These are phyloP conservation scores for Psilocybe sp. DNA, from an alignment of 768 basidiomycete genomes.

Conservation along the genomic window DNA sequence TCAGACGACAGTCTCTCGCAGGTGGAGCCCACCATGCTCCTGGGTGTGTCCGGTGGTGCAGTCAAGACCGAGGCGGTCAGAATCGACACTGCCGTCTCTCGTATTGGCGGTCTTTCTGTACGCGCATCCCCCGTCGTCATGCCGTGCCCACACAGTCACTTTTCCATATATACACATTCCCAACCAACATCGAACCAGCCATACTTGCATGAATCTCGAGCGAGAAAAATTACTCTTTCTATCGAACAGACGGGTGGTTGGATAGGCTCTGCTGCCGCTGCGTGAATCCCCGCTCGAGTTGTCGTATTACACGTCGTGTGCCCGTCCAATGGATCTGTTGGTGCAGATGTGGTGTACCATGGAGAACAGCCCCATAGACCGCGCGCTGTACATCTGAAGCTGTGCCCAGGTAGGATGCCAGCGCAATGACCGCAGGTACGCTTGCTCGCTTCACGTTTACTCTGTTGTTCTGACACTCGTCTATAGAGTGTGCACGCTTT, in stretches of 20 bases:
- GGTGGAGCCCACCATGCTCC: conserved; percentile 68
- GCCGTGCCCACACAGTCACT: conserved; percentile 44
- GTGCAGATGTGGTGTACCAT: conserved; percentile 91
- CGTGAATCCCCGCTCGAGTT: conserved; percentile 59
- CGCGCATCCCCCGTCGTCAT: conserved; percentile 53
- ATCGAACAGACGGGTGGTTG: no score
- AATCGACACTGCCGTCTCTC: conserved; percentile 78
- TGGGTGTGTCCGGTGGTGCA: conserved; percentile 78
- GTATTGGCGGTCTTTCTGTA: conserved; percentile 90
- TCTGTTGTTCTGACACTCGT: not conserved
- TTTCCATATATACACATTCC: no score
- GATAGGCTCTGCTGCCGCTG: conserved; percentile 75
- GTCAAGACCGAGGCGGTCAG: conserved; percentile 58
- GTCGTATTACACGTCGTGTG: conserved; percentile 71
- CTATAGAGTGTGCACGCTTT: conserved; percentile 76
- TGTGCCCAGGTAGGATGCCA: conserved; percentile 73
- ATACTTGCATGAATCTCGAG: not conserved
- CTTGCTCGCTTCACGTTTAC: conserved; percentile 9
- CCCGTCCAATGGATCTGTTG: conserved; percentile 75
- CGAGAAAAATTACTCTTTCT: no score
- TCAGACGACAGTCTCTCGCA: conserved; percentile 44
- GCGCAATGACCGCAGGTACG: conserved; percentile 74
- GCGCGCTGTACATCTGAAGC: conserved; percentile 84
- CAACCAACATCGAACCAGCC: no score
- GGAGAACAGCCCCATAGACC: no score